Conservation (phyloP, 2,329 filamentous ascomycete genomes). For the Cordyceps cicadae region DNA sequence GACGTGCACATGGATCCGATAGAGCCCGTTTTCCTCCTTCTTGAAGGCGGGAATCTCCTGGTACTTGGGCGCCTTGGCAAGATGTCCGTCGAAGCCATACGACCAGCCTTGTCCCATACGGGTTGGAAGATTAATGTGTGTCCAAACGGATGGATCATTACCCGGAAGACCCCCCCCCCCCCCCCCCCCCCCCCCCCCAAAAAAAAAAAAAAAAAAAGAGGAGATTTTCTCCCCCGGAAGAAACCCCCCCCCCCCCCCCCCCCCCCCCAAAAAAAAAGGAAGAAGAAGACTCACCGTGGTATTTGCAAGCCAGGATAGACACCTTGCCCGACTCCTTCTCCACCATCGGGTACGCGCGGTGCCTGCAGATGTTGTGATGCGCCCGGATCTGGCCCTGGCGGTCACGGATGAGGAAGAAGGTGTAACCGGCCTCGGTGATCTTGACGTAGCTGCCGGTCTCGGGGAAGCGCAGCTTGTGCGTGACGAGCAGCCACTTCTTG, state of each 20-base stretch:
- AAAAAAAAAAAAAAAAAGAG: too few species aligned
- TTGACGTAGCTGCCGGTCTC: conserved; percentile 15
- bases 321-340: conserved; percentile 16
- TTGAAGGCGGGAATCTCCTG: conserved; percentile 31
- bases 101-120: conserved; percentile 29
- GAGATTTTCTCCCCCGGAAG: too few species aligned
- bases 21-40: conserved; percentile 34
- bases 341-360: conserved; percentile 17
- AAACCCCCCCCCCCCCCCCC: too few species aligned
- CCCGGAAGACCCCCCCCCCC: too few species aligned
- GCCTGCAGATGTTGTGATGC: conserved; percentile 17
- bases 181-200: too few species aligned
- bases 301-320: conserved; percentile 13
- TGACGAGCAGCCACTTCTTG: conserved; percentile 46
- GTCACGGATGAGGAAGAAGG: conserved; percentile 18
- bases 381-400: conserved; percentile 16
- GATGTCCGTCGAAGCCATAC: conserved; percentile 33
- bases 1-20: conserved; percentile 37
- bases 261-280: background rate
- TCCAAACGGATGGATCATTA: background rate
- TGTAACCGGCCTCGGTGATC: conserved; percentile 17
- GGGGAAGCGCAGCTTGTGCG: conserved; percentile 22
- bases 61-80: conserved; percentile 36
- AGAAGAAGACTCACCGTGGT: conserved; percentile 8
- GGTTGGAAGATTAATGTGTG: background rate